A percentile compares a stretch with the other conserved stretches of the same genome.
Evolutionary conservation across 106 monocot species (phyloP).

Genomic region (Hemerocallis citrina): DNA sequence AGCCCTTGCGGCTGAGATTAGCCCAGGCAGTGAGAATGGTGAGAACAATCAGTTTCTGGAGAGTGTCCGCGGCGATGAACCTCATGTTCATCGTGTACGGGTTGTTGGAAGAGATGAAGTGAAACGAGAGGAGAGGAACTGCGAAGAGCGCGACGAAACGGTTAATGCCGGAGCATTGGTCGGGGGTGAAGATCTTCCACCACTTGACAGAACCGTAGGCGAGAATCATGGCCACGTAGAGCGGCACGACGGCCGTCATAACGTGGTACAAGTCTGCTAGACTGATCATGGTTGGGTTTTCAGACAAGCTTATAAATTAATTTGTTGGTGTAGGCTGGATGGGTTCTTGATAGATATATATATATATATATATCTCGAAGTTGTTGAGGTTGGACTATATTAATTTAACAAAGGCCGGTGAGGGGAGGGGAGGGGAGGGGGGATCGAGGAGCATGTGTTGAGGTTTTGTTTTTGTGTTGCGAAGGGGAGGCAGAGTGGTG

Average conservation of each 20-base stretch:
- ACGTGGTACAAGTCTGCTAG: conserved; percentile 52
- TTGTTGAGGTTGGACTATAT: not conserved
- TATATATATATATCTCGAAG: not conserved
- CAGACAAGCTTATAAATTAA: not conserved
- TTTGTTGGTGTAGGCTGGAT: not conserved
- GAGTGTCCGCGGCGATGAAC: conserved; percentile 69
- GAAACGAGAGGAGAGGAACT: conserved; percentile 40
- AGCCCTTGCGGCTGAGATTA: conserved; percentile 30
- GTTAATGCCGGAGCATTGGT: conserved; percentile 66
- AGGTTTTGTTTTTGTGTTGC: conserved; percentile 18
- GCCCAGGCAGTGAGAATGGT: conserved; percentile 36
- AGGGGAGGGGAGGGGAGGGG: conserved; percentile 1
- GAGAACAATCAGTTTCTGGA: conserved; percentile 64
- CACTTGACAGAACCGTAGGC: conserved; percentile 54
- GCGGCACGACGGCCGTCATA: conserved; percentile 66
- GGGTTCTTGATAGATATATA: no score
- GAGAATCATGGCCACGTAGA: conserved; percentile 68
- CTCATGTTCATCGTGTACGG: conserved; percentile 61
- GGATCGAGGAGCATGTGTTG: conserved; percentile 42
- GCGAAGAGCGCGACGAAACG: conserved; percentile 49
- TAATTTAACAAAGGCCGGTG: not conserved
- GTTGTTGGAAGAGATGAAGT: conserved; percentile 51
- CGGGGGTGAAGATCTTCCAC: conserved; percentile 58
- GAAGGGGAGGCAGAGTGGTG: conserved; percentile 4
- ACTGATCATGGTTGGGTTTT: conserved; percentile 33